These are phyloP conservation scores for Sugiyamaella castrensis DNA, from an alignment of 1,139 yeast species.

Conservation along the genomic window DNA sequence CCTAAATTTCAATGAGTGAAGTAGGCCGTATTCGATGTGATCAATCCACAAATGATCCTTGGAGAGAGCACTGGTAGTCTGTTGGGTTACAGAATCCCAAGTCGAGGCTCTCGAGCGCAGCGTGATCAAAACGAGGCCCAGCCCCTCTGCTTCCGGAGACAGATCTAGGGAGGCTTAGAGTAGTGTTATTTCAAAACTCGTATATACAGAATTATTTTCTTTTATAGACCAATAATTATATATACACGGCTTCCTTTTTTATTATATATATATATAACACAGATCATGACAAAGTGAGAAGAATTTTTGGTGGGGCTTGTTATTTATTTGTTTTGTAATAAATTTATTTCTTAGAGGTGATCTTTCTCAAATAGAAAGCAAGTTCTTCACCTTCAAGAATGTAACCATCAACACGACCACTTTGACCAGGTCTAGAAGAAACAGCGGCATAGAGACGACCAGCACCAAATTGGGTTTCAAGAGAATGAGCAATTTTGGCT, in stretches of 20 bases:
- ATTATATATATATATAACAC: conserved; percentile 12
- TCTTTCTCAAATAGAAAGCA: conserved; percentile 99
- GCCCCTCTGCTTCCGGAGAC: no score
- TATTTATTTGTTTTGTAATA: background rate
- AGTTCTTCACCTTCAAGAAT: conserved; percentile 99
- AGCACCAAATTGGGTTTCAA: conserved; percentile 94
- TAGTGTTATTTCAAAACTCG: background rate
- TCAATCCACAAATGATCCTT: no score
- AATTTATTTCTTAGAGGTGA: conserved; percentile 95
- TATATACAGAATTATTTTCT: background rate
- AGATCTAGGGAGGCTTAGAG: no score
- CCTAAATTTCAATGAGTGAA: no score
- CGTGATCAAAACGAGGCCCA: no score
- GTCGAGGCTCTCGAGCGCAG: no score
- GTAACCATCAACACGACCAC: conserved; percentile 99
- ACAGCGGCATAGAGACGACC: conserved; percentile 99
- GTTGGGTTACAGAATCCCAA: no score
- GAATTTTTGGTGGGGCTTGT: background rate
- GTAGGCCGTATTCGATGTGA: no score
- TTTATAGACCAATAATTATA: background rate
- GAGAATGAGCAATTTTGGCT: conserved; percentile 85
- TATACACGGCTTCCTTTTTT: conserved; percentile 6
- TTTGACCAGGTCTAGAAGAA: conserved; percentile 99
- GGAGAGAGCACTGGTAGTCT: no score
- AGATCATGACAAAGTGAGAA: conserved; percentile 15